Conservation (phyloP, 148 eudicot species). For the Silene uniflora region DNA sequence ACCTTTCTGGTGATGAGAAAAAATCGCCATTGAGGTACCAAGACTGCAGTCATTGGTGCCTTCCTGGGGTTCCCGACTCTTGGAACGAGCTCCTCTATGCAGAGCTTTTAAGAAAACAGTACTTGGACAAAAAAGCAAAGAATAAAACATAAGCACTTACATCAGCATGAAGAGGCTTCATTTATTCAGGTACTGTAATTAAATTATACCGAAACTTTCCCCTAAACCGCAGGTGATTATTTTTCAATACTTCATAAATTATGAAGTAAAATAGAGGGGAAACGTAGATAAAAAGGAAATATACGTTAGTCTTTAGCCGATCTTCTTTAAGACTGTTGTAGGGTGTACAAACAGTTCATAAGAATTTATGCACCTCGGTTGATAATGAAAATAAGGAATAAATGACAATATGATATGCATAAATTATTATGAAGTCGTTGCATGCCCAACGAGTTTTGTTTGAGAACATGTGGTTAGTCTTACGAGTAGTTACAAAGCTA, state of each 20-base stretch:
- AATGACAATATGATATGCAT: background rate
- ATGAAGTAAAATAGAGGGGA: slow-evolving; percentile 1
- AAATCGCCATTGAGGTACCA: slow-evolving; percentile 55
- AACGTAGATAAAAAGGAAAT: background rate
- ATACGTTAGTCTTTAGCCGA: background rate
- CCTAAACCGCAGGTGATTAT: background rate
- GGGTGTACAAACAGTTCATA: background rate
- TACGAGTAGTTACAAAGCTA: background rate
- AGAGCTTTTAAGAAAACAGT: slow-evolving; percentile 54
- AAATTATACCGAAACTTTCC: background rate
- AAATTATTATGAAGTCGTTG: background rate
- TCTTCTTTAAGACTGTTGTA: background rate
- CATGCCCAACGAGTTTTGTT: background rate
- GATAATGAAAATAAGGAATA: background rate
- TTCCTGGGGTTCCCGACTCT: slow-evolving; percentile 91
- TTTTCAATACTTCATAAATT: background rate
- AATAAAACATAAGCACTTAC: slow-evolving; percentile 21
- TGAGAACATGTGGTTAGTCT: background rate
- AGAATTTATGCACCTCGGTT: background rate
- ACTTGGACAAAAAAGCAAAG: slow-evolving; percentile 29
- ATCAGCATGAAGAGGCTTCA: background rate
- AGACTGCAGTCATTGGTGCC: slow-evolving; percentile 99
- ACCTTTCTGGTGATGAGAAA: slow-evolving; percentile 39
- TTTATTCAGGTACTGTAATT: slow-evolving; percentile 17
- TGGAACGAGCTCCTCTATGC: slow-evolving; percentile 95